Evolutionary conservation across 1,284 basidiomycete genomes (phyloP).

Genomic region (Psilocybe mexicana): DNA sequence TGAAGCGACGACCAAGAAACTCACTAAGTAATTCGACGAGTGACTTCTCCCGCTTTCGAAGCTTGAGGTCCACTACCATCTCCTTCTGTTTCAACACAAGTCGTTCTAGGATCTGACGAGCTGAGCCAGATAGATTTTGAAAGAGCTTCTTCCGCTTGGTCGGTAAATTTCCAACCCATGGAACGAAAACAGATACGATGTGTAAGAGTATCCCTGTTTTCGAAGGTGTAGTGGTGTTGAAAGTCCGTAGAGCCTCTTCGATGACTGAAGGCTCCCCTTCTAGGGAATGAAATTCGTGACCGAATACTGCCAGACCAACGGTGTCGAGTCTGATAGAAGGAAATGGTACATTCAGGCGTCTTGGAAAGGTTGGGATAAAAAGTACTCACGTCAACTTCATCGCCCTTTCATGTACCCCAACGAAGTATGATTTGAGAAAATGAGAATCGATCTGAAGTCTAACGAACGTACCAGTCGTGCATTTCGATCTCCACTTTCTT

Average conservation of each 20-base stretch:
- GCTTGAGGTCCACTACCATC: background rate
- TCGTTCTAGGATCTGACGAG: conserved; percentile 29
- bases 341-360: background rate
- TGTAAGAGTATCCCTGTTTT: conserved; percentile 17
- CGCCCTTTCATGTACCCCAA: background rate
- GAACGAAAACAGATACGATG: conserved; percentile 37
- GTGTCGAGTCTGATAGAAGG: conserved; percentile 40
- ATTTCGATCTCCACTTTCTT: conserved; percentile 36
- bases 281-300: conserved; percentile 47
- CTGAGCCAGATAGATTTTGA: conserved; percentile 8
- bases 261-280: conserved; percentile 38
- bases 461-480: conserved; percentile 35
- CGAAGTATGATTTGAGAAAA: background rate
- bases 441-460: background rate
- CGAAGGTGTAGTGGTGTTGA: conserved; percentile 24
- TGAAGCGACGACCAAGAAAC: background rate
- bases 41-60: background rate
- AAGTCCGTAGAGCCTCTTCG: conserved; percentile 37
- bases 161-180: conserved; percentile 11
- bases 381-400: conserved; percentile 7
- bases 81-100: conserved; percentile 34
- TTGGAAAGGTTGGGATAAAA: background rate
- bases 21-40: conserved; percentile 6
- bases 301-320: conserved; percentile 46
- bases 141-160: conserved; percentile 11